Evolutionary conservation across 805 yeast genomes (phyloP).

Genomic region (Saccharomycopsis capsularis): DNA sequence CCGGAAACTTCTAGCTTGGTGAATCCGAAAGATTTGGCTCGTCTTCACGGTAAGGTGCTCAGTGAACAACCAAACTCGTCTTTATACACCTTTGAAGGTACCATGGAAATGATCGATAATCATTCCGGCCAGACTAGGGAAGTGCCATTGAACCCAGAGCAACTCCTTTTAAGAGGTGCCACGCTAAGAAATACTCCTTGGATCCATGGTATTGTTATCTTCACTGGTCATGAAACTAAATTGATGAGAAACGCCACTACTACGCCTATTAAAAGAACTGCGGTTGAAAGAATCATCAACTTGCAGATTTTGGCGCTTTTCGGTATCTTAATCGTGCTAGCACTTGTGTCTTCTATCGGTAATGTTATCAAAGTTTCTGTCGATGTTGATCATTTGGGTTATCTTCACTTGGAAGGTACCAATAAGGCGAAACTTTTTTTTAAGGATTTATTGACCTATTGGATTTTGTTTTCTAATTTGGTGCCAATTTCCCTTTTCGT

Average conservation of each 20-base stretch:
- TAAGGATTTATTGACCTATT: conserved; percentile 80
- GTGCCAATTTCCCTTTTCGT: conserved; percentile 98
- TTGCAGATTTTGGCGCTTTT: conserved; percentile 86
- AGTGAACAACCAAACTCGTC: conserved; percentile 95
- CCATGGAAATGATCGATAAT: conserved; percentile 33
- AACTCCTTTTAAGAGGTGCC: conserved; percentile 89
- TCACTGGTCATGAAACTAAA: conserved; percentile 98
- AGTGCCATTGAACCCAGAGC: conserved; percentile 82
- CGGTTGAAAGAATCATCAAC: conserved; percentile 92
- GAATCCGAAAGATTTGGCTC: conserved; percentile 52
- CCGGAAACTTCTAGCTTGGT: conserved; percentile 70
- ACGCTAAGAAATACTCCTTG: conserved; percentile 89
- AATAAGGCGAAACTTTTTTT: conserved; percentile 69
- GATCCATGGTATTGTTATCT: conserved; percentile 89
- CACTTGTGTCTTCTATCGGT: conserved; percentile 81
- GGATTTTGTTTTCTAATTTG: conserved; percentile 93
- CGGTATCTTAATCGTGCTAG: conserved; percentile 63
- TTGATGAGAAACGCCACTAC: conserved; percentile 98
- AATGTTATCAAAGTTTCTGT: conserved; percentile 67
- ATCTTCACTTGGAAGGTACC: conserved; percentile 61
- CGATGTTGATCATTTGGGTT: conserved; percentile 47
- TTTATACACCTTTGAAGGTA: conserved; percentile 92
- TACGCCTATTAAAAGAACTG: conserved; percentile 94
- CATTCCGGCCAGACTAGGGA: conserved; percentile 45
- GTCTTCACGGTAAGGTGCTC: conserved; percentile 50